Conservation (phyloP, 805 yeast genomes). For the Wickerhamomyces alni region DNA sequence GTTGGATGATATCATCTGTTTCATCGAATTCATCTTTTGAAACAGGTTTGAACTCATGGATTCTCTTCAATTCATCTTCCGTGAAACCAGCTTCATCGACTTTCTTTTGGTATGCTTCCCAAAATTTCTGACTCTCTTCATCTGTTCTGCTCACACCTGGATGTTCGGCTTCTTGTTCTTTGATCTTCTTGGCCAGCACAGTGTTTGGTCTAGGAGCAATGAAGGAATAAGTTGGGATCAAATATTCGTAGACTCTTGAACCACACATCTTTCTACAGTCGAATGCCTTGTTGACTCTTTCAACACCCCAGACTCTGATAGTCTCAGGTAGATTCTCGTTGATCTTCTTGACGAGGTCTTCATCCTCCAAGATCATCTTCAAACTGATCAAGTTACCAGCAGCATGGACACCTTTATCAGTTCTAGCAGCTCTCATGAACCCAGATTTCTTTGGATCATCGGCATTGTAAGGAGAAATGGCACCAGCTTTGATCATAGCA, state of each 20-base stretch:
- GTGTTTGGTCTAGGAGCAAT: conserved; percentile 85
- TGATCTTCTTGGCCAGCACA: conserved; percentile 54
- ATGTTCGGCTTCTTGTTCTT: conserved; percentile 40
- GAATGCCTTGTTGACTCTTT: conserved; percentile 82
- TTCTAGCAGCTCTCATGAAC: conserved; percentile 81
- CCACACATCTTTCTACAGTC: conserved; percentile 95
- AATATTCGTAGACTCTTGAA: conserved; percentile 90
- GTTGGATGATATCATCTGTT: conserved; percentile 27
- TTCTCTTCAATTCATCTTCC: conserved; percentile 23
- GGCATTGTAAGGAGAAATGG: conserved; percentile 79
- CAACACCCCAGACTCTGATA: conserved; percentile 89
- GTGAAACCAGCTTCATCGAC: conserved; percentile 25
- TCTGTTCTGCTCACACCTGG: conserved; percentile 61
- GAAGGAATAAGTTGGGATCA: conserved; percentile 86
- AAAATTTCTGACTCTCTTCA: conserved; percentile 67
- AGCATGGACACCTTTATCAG: conserved; percentile 97
- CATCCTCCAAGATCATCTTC: conserved; percentile 80
- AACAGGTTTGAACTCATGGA: conserved; percentile 27
- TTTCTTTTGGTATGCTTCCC: conserved; percentile 48
- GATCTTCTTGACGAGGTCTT: conserved; percentile 58
- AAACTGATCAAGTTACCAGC: conserved; percentile 88
- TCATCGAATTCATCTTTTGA: conserved; percentile 34
- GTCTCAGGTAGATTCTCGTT: conserved; percentile 76
- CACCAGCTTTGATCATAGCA: conserved; percentile 84
- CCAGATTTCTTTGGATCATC: conserved; percentile 84